Conservation (phyloP, 73 alveolate genomes). For the Paramecium caudatum region DNA sequence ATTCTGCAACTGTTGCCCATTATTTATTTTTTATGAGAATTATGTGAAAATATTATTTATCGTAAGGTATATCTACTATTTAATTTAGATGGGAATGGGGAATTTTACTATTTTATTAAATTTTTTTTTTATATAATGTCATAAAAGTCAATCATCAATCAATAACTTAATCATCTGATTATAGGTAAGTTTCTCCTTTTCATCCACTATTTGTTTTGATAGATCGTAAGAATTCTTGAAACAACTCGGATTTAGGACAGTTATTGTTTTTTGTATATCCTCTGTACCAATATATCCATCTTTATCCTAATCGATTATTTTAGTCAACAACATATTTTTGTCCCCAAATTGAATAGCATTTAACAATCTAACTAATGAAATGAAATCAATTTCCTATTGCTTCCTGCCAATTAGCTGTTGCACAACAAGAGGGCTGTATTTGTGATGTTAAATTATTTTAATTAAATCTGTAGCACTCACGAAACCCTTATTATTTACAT, state of each 20-base stretch:
- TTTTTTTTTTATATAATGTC: too few species aligned
- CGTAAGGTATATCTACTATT: too few species aligned
- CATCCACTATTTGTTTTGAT: background rate
- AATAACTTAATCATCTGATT: constrained; percentile 15
- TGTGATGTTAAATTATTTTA: constrained; percentile 29
- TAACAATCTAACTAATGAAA: constrained; percentile 25
- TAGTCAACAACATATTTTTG: background rate
- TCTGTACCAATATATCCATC: constrained; percentile 25
- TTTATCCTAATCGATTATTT: background rate
- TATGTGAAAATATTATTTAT: too few species aligned
- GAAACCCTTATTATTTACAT: constrained; percentile 31
- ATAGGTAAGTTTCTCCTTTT: background rate
- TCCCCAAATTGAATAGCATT: constrained; percentile 55
- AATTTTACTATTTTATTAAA: too few species aligned
- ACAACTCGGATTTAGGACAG: constrained; percentile 27
- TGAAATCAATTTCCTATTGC: constrained; percentile 43
- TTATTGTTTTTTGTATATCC: constrained; percentile 25
- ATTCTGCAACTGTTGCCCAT: too few species aligned
- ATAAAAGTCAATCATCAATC: constrained; percentile 35
- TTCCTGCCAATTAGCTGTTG: constrained; percentile 25
- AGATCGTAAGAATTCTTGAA: constrained; percentile 13
- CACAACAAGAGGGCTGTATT: background rate
- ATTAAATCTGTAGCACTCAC: constrained; percentile 18
- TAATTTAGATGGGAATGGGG: too few species aligned
- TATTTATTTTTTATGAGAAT: too few species aligned